A percentile compares a stretch with the other conserved stretches of the same genome.
Evolutionary conservation across 129 eudicot genomes (phyloP).

Genomic region (Saposhnikovia divaricata): DNA sequence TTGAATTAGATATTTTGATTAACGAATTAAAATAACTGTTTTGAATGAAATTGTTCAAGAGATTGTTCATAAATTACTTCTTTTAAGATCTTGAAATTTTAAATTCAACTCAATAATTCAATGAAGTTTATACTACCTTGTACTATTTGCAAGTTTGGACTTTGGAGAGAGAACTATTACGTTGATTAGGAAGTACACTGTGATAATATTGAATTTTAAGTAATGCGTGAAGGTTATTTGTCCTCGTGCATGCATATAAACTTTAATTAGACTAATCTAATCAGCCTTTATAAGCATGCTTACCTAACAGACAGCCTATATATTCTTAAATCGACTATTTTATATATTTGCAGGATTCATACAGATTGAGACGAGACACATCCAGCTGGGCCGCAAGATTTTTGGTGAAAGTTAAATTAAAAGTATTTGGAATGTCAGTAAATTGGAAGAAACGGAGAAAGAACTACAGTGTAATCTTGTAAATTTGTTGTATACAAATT

Average conservation of each 20-base stretch:
- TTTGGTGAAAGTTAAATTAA: not conserved
- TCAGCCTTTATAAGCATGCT: not conserved
- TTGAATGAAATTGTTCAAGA: too few relatives aligned
- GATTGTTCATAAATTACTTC: too few relatives aligned
- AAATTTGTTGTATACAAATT: too few relatives aligned
- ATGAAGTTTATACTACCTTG: too few relatives aligned
- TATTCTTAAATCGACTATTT: not conserved
- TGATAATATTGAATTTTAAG: too few relatives aligned
- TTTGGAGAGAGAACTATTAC: not conserved
- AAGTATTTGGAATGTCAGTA: too few relatives aligned
- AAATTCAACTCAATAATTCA: not conserved
- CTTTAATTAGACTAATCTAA: not conserved
- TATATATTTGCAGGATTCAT: not conserved
- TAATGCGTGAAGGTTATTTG: not conserved
- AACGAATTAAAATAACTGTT: too few relatives aligned
- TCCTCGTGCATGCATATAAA: not conserved
- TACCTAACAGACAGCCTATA: not conserved
- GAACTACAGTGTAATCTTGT: too few relatives aligned
- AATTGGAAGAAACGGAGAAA: too few relatives aligned
- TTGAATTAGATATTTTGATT: too few relatives aligned
- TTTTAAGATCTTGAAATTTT: too few relatives aligned
- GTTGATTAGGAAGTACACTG: not conserved
- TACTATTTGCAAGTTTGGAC: not conserved
- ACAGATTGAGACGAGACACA: not conserved
- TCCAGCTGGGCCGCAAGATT: slow-evolving; percentile 2